phyloP scores from a whole-genome alignment of 2,329 filamentous ascomycete genomes.

The Fusarium devonianum region DNA sequence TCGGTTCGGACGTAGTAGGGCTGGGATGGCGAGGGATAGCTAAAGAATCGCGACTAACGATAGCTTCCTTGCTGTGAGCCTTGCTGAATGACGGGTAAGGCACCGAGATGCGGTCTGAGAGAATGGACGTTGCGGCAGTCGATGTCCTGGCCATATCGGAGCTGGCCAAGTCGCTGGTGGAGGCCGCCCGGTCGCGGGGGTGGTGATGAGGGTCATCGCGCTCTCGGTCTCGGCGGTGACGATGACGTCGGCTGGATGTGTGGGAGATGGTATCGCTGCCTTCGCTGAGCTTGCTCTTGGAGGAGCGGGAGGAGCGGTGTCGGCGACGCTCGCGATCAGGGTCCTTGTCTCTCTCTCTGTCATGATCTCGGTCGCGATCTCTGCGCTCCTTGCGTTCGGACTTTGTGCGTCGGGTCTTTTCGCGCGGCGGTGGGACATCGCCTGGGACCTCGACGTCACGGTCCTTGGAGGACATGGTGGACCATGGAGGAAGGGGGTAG shows the following conservation, averaged over 20 bases:
- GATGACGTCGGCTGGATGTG: constrained; percentile 46
- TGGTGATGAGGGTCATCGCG: constrained; percentile 45
- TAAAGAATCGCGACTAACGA: constrained; percentile 68
- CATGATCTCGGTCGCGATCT: constrained; percentile 44
- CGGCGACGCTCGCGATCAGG: constrained; percentile 46
- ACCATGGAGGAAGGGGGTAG: constrained; percentile 37
- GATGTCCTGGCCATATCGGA: constrained; percentile 53
- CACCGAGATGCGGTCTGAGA: constrained; percentile 58
- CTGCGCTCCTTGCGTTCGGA: constrained; percentile 50
- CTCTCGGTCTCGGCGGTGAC: constrained; percentile 44
- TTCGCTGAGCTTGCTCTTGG: constrained; percentile 51
- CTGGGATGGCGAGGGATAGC: constrained; percentile 47
- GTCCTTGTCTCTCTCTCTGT: constrained; percentile 46
- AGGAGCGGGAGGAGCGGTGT: constrained; percentile 52
- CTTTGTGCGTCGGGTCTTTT: constrained; percentile 51
- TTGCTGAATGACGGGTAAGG: constrained; percentile 89
- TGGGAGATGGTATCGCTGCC: constrained; percentile 52
- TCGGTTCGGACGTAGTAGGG: constrained; percentile 73
- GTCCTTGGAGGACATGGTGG: constrained; percentile 52
- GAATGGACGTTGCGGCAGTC: constrained; percentile 44
- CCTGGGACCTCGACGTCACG: constrained; percentile 50
- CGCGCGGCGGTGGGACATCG: constrained; percentile 49
- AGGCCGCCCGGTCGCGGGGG: constrained; percentile 41
- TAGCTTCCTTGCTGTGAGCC: constrained; percentile 86
- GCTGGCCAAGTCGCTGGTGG: constrained; percentile 57